Evolutionary conservation across 2,329 filamentous ascomycete species (phyloP).

Genomic region (Leptographium procerum): DNA sequence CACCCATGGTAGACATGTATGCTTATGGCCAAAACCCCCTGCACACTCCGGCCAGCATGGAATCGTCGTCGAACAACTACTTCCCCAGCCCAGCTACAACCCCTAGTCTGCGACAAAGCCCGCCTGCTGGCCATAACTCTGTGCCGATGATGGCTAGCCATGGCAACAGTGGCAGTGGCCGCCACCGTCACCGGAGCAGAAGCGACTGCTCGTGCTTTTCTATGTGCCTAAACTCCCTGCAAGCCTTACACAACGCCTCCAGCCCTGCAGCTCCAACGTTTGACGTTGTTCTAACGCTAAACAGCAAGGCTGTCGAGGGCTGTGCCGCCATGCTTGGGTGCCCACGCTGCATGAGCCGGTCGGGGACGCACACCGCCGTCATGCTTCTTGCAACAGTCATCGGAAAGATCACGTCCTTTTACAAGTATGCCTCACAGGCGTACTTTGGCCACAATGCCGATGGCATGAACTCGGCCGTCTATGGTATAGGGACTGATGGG

Average conservation of each 20-base stretch:
- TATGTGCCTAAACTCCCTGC: constrained; percentile 32
- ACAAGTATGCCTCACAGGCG: constrained; percentile 28
- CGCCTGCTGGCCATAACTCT: constrained; percentile 17
- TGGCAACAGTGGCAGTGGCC: neutral
- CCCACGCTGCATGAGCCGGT: constrained; percentile 29
- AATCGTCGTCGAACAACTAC: constrained; percentile 18
- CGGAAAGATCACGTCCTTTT: constrained; percentile 34
- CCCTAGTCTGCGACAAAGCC: constrained; percentile 21
- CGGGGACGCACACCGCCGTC: constrained; percentile 30
- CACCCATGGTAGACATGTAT: constrained; percentile 18
- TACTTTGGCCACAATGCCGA: constrained; percentile 21
- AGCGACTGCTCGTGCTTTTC: constrained; percentile 32
- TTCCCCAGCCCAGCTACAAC: constrained; percentile 29
- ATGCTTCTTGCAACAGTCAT: constrained; percentile 41
- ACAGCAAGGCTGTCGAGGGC: constrained; percentile 36
- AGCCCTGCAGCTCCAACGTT: constrained; percentile 21
- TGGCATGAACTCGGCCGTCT: neutral
- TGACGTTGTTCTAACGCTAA: constrained; percentile 32
- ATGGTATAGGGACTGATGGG: constrained; percentile 6
- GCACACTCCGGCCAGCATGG: constrained; percentile 24
- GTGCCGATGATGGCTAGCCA: constrained; percentile 6
- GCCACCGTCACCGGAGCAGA: neutral
- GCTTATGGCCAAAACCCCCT: constrained; percentile 20
- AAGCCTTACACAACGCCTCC: constrained; percentile 34
- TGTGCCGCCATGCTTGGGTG: constrained; percentile 36